phyloP scores from a whole-genome alignment of 257 asterid genomes.

The Salvia rosmarinus region DNA sequence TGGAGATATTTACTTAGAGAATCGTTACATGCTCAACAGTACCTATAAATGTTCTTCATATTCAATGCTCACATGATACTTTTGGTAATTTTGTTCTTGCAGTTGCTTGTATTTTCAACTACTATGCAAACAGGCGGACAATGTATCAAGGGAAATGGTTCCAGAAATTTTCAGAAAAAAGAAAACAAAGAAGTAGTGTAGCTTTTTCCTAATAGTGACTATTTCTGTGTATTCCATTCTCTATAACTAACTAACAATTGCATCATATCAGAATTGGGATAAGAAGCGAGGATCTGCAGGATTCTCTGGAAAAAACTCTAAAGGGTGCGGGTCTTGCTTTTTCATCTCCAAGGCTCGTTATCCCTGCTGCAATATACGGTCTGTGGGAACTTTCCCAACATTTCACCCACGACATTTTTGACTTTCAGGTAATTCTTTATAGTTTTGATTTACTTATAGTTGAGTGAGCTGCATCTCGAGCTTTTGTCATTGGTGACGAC shows the following conservation, averaged over 20 bases:
- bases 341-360: slow-evolving; percentile 92
- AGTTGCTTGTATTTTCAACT: slow-evolving; percentile 91
- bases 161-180: slow-evolving; percentile 74
- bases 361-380: slow-evolving; percentile 89
- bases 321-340: slow-evolving; percentile 84
- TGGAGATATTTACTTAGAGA: not conserved
- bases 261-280: slow-evolving; percentile 76
- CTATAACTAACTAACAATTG: slow-evolving; percentile 23
- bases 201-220: slow-evolving; percentile 16
- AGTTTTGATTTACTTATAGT: not conserved
- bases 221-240: slow-evolving; percentile 11
- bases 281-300: slow-evolving; percentile 80
- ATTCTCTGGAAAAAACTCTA: slow-evolving; percentile 59
- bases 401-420: slow-evolving; percentile 58
- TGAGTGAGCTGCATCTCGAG: not conserved
- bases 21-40: not conserved
- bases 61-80: slow-evolving; percentile 3
- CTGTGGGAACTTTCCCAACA: slow-evolving; percentile 89
- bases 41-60: not conserved
- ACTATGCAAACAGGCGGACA: slow-evolving; percentile 83
- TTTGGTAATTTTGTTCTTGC: slow-evolving; percentile 37
- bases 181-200: slow-evolving; percentile 67
- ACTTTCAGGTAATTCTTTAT: slow-evolving; percentile 67
- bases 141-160: slow-evolving; percentile 63
- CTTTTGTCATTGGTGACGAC: not conserved